Evolutionary conservation across 2,329 filamentous ascomycete species (phyloP), one percentile per base, ranked within the genome.

Genomic region (Ophiocordyceps polyrhachis-furcata): DNA sequence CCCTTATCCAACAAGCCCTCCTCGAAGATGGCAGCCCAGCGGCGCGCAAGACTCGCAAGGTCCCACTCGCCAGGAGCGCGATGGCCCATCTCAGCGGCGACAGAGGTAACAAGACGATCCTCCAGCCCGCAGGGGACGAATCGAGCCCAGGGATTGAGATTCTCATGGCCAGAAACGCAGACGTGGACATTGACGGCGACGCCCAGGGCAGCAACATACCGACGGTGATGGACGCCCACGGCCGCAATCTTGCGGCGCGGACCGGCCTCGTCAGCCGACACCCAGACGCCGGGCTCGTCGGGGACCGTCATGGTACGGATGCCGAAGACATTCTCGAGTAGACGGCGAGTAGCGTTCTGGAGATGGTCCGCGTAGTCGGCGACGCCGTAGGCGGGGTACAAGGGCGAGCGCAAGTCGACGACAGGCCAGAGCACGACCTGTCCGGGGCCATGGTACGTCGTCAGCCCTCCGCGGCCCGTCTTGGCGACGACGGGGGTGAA

Each of bases 351-450:
- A 0, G 76, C 78, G 48, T 78, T 70, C 59, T 98, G 88, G 1
- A 98, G 70, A 29, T 87, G 61, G 32, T 76, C 71, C 6, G 93
- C 81, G 62, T 93, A 94, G 49, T 74, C 75, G 17, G 84, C 69
- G 13, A 91, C 81, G 5, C 74, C 79, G 19, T 91, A 67, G 41
- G 56, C 66, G 0, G 65, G 63, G 51, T 86, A 73, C 12, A 61
- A 50, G 0, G 60, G 55, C 7, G 73, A 69, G 45, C 75, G 76
- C 46, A 96, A 71, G 59, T 94, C 86, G n/a, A 93, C 60, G 43
- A 95, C 76, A 3, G 89, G 86, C 68, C 93, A 98, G n/a, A 88
- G 76, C 32, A 95, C 83, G 43, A 93, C 65, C 60, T 98, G 91
- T 0, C 89, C 89, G 0, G 89, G 91, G 0, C 89, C 91, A 59